These are phyloP conservation scores for Trichosanthes truncata DNA, from an alignment of 306 rosid species.

Conservation along the genomic window DNA sequence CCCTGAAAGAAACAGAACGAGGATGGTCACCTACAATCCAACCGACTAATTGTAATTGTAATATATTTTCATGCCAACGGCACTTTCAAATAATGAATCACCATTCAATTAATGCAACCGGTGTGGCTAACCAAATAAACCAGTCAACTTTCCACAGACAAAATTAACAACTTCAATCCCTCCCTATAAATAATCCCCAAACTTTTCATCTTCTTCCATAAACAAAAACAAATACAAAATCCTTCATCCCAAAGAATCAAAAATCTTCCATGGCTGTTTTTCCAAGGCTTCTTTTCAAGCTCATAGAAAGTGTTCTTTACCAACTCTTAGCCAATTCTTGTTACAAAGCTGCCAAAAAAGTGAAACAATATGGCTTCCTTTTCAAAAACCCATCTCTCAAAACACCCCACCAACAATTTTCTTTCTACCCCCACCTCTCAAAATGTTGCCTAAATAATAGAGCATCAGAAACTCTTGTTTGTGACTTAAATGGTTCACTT, in stretches of 20 bases:
- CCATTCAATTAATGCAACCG: conserved; percentile 43
- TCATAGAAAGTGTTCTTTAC: conserved; percentile 44
- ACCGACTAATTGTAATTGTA: conserved; percentile 27
- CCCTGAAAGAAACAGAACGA: background rate
- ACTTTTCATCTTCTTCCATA: conserved; percentile 8
- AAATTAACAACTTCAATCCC: conserved; percentile 9
- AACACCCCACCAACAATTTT: conserved; percentile 15
- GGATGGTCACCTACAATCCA: conserved; percentile 57
- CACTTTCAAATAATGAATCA: background rate
- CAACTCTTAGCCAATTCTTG: conserved; percentile 56
- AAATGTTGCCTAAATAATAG: conserved; percentile 42
- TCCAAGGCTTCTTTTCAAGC: conserved; percentile 41
- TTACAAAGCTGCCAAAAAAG: conserved; percentile 55
- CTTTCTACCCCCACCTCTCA: conserved; percentile 36
- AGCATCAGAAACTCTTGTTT: conserved; percentile 34
- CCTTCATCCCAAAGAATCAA: conserved; percentile 2
- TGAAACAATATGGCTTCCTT: conserved; percentile 39
- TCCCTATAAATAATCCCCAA: conserved; percentile 43
- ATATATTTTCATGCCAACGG: background rate
- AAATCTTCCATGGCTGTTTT: conserved; percentile 17
- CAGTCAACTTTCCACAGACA: conserved; percentile 25
- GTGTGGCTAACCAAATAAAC: conserved; percentile 49
- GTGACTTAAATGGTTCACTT: conserved; percentile 47
- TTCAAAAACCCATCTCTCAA: conserved; percentile 22
- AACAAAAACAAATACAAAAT: background rate